Conservation (phyloP, 106 monocot genomes). For the Chionographis japonica region DNA sequence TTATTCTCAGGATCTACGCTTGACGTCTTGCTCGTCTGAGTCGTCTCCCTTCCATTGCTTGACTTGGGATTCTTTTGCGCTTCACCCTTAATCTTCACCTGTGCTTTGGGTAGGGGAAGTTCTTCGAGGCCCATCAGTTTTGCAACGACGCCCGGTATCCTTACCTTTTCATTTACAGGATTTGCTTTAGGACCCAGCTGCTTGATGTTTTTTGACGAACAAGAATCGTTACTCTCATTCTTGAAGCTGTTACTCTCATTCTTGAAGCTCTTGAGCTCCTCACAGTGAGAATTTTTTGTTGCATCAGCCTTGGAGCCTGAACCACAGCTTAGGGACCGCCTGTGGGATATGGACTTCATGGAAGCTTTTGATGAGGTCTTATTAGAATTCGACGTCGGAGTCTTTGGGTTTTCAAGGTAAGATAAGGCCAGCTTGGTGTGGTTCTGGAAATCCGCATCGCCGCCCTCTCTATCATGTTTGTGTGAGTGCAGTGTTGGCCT, state of each 20-base stretch:
- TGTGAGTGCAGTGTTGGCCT: neutral
- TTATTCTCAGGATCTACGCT: neutral
- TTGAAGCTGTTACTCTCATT: conserved; percentile 2
- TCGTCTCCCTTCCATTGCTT: conserved; percentile 7
- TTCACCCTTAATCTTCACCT: conserved; percentile 21
- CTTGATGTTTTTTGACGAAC: conserved; percentile 7
- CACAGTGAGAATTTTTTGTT: conserved; percentile 1
- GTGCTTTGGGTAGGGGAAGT: conserved; percentile 37
- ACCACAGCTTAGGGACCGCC: conserved; percentile 23
- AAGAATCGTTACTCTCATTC: conserved; percentile 3
- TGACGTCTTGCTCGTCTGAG: neutral
- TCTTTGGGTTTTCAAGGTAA: conserved; percentile 1
- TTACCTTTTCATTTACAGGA: conserved; percentile 27
- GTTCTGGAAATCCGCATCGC: neutral
- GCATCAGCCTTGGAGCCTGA: conserved; percentile 4
- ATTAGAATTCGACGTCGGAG: conserved; percentile 1
- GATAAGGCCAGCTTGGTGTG: conserved; percentile 14
- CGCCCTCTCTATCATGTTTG: neutral
- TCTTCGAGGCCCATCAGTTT: conserved; percentile 89
- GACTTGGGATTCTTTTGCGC: neutral
- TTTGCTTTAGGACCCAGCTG: conserved; percentile 8
- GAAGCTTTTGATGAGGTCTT: conserved; percentile 25
- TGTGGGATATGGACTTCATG: conserved; percentile 16
- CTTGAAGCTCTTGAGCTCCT: conserved; percentile 9
- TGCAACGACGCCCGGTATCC: conserved; percentile 77